Evolutionary conservation across 345 rosid genomes (phyloP).

Genomic region (Viola odorata): DNA sequence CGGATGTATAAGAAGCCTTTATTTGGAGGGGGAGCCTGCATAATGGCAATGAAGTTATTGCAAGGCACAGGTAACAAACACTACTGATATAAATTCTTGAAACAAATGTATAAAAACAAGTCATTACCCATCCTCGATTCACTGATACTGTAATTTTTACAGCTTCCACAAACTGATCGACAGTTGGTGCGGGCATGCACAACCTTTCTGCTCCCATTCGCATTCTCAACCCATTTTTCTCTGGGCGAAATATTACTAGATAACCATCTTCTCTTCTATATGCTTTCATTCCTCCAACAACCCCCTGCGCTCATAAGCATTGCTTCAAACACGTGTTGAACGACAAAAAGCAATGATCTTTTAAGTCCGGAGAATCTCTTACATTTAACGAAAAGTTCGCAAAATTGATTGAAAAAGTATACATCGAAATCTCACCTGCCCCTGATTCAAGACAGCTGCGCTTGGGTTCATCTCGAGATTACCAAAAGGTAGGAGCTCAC

Average conservation of each 20-base stretch:
- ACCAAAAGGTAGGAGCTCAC: slow-evolving; percentile 22
- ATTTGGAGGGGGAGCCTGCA: slow-evolving; percentile 29
- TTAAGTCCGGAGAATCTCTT: no score
- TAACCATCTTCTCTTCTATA: slow-evolving; percentile 27
- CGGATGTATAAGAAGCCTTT: slow-evolving; percentile 29
- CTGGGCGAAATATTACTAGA: slow-evolving; percentile 27
- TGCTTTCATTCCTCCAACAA: slow-evolving; percentile 30
- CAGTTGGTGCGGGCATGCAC: slow-evolving; percentile 32
- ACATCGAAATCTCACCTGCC: slow-evolving; percentile 19
- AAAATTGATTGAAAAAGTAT: no score
- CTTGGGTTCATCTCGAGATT: slow-evolving; percentile 24
- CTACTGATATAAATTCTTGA: background rate
- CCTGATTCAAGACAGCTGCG: slow-evolving; percentile 33
- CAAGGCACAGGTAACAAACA: background rate
- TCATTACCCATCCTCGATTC: slow-evolving; percentile 31
- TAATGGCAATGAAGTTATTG: background rate
- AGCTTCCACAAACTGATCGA: slow-evolving; percentile 32
- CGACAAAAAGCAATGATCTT: no score
- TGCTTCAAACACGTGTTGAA: no score
- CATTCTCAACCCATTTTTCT: slow-evolving; percentile 25
- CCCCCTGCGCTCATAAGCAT: slow-evolving; percentile 12
- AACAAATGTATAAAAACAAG: background rate
- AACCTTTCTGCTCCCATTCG: slow-evolving; percentile 25
- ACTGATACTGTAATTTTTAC: slow-evolving; percentile 24
- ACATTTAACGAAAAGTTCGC: no score